Evolutionary conservation across 208 protist species (phyloP), one percentile per base, ranked within the genome.

Genomic region (Plasmodiophora brassicae): DNA sequence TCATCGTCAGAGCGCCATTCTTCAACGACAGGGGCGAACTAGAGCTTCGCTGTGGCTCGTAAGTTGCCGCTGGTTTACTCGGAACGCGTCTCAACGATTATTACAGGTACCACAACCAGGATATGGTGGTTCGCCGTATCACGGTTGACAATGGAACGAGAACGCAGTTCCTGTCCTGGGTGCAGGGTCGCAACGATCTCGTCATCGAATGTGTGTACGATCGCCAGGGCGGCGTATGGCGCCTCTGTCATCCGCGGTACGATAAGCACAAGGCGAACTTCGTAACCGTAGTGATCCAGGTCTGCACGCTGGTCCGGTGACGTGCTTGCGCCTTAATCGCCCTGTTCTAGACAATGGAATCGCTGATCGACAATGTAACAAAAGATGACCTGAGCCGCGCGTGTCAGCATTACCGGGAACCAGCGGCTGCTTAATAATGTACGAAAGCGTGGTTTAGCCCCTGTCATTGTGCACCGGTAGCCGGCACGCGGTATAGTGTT

Each of bases 21-120:
- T 5, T 78, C 5, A 78, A 32, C 14, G 41, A 78, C 41, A 78
- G 41, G 10, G 65, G 65, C 41, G 65, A 78, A 78, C 5, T 78
- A 36, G 65, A 78, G 65, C 65, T 78, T 32, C n/a, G 32, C n/a
- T 78, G 65, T 78, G 65, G 65, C 65, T n/a, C 32, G 65, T 78
- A 78, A 78, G n/a, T n/a, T n/a, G n/a, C n/a, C n/a, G n/a, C n/a
- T 78, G 65, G 10, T 57, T 57, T 57, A 25, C 50, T 57, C 50
- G 20, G 25, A 57, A 57, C 14, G 14, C 50, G 14, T n/a, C n/a
- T n/a, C n/a, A n/a, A n/a, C n/a, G n/a, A n/a, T n/a, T n/a, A n/a
- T n/a, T n/a, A n/a, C n/a, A n/a, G n/a, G n/a, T n/a, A n/a, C n/a
- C n/a, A n/a, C n/a, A n/a, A n/a, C n/a, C n/a, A n/a, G n/a, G n/a